Evolutionary conservation across 495 filamentous ascomycete genomes (phyloP), one percentile per base, ranked within the genome.

Genomic region (Hyaloscypha hepaticicola): DNA sequence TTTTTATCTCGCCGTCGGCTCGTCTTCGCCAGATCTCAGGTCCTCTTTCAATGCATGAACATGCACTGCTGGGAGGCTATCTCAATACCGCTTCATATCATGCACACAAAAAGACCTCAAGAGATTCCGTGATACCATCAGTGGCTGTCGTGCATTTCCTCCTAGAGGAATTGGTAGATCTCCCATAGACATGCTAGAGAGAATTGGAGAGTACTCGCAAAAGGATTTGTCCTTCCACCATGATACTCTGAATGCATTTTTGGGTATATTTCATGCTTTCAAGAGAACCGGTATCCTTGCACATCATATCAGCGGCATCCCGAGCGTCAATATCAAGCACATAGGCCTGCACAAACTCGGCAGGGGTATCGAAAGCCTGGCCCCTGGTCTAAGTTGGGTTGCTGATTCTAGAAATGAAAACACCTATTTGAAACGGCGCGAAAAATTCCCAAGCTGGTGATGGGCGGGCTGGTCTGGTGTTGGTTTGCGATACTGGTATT

Each of bases 1-100:
- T 16, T 52, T 3, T 21, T 52, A 3, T 52, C 50, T 1, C 11
- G 21, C 25, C 50, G 50, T 24, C 6, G 22, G n/a, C 3, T 52
- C 4, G 25, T 52, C 25, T 52, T 52, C 19, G 4, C 50, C 3
- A 52, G 25, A 9, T 9, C 22, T 27, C 14, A 25, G 21, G 3
- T 52, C 11, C 25, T 24, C 21, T 52, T 52, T 25, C 50, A 52
- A 25, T 52, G 50, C n/a, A n/a, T 25, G 14, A 63, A 22, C 58
- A 60, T 31, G 53, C 25, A 25, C 29, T 31, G 53, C 14, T 19
- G 27, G 31, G 12, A 56, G 25, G 2, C n/a, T 3, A 7, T 21
- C 27, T 56, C 3, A 19, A 56, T 31, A n/a, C 53, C 28, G 5
- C 53, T 31, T 19, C 12, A 52, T 16, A 9, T 2, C 4, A 24